These are phyloP conservation scores for Carex sylvatica DNA, from an alignment of 202 grass and related monocot genomes.

Conservation along the genomic window DNA sequence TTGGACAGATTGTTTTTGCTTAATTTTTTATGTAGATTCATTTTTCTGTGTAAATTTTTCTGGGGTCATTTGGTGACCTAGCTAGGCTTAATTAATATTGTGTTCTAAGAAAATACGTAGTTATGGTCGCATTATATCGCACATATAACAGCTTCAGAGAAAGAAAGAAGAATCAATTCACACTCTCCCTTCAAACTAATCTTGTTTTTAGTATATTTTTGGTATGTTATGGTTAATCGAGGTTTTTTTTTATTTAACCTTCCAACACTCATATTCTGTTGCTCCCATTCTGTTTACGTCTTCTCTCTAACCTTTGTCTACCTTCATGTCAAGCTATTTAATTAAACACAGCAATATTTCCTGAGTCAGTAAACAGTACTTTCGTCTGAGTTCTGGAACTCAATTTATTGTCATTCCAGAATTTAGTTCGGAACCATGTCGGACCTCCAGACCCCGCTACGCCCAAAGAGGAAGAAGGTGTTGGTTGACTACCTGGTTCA, in stretches of 20 bases:
- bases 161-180: background rate
- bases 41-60: background rate
- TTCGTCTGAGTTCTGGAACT: background rate
- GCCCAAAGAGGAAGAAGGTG: slow-evolving; percentile 68
- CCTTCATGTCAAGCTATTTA: background rate
- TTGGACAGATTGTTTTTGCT: background rate
- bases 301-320: background rate
- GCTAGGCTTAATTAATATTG: background rate
- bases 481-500: slow-evolving; percentile 77
- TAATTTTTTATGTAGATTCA: background rate
- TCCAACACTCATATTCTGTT: background rate
- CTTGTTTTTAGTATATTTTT: background rate
- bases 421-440: slow-evolving; percentile 58
- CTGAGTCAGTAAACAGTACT: background rate
- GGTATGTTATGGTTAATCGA: background rate
- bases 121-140: background rate
- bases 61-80: background rate
- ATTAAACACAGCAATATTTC: background rate
- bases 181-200: background rate
- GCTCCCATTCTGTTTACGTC: background rate
- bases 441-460: slow-evolving; percentile 59
- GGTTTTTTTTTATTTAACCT: background rate
- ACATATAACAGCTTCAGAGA: background rate
- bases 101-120: background rate
- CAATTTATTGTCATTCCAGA: slow-evolving; percentile 19